These are phyloP conservation scores for Scutellaria barbata DNA, from an alignment of 257 asterid genomes.

Conservation along the genomic window DNA sequence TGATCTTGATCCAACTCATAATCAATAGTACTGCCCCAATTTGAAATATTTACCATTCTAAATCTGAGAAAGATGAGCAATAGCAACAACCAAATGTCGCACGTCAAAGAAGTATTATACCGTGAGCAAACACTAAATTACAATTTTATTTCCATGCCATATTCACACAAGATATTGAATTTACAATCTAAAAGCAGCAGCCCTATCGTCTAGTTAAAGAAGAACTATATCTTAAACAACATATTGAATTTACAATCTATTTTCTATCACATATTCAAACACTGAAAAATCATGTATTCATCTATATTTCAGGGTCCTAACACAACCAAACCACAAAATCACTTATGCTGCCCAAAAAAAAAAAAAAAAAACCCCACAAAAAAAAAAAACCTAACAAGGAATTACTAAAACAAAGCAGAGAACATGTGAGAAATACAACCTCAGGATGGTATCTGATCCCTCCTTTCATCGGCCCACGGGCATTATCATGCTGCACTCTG, in stretches of 20 bases:
- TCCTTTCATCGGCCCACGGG: slow-evolving; percentile 99
- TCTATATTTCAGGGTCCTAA: not conserved
- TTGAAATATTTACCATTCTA: too few species aligned
- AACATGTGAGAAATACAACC: slow-evolving; percentile 42
- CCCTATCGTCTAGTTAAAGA: too few species aligned
- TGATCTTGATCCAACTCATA: too few species aligned
- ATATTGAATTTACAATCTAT: not conserved
- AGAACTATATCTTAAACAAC: too few species aligned
- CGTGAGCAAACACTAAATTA: too few species aligned
- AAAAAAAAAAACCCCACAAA: not conserved
- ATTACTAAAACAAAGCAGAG: not conserved
- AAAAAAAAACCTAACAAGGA: not conserved
- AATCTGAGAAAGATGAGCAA: not conserved
- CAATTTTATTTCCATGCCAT: too few species aligned
- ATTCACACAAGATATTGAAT: too few species aligned
- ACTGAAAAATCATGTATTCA: slow-evolving; percentile 20
- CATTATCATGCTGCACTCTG: slow-evolving; percentile 91
- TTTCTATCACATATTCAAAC: slow-evolving; percentile 17
- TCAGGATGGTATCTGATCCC: slow-evolving; percentile 99
- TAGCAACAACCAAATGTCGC: not conserved
- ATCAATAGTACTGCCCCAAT: too few species aligned
- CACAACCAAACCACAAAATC: slow-evolving; percentile 3
- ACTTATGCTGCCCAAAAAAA: not conserved
- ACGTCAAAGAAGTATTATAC: too few species aligned
- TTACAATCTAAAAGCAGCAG: too few species aligned